Evolutionary conservation across 1,284 basidiomycete genomes (phyloP).

Genomic region (Rhodotorula sp.): DNA sequence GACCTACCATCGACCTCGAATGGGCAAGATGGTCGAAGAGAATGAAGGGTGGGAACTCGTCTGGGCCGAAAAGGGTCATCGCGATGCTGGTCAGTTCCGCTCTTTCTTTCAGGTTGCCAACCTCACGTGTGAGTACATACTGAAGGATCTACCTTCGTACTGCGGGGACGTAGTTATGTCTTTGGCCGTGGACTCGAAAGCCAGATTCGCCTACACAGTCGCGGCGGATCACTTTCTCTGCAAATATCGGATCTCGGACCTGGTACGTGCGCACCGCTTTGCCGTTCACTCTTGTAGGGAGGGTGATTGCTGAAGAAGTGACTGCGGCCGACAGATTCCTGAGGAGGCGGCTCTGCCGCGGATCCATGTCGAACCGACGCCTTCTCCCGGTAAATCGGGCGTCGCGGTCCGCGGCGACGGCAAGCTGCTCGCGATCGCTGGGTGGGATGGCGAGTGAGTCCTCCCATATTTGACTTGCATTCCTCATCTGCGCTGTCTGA

Average conservation of each 20-base stretch:
- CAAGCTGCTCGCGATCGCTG: constrained; percentile 39
- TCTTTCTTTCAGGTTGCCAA: background rate
- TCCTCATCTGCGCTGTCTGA: background rate
- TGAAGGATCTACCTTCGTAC: background rate
- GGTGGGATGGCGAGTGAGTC: constrained; percentile 44
- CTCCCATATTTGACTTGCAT: too few relatives aligned
- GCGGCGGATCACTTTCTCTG: constrained; percentile 40
- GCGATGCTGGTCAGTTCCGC: constrained; percentile 39
- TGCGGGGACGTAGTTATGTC: constrained; percentile 34
- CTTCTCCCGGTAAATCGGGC: constrained; percentile 29
- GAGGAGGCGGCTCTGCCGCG: constrained; percentile 2
- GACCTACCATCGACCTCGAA: background rate
- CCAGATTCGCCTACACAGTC: constrained; percentile 31
- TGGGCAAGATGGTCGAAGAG: constrained; percentile 18
- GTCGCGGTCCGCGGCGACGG: constrained; percentile 34
- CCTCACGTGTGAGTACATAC: background rate
- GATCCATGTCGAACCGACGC: constrained; percentile 6
- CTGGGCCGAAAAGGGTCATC: constrained; percentile 39
- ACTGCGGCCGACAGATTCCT: constrained; percentile 3
- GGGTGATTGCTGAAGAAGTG: background rate
- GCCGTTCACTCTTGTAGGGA: too few relatives aligned
- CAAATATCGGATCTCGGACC: constrained; percentile 33
- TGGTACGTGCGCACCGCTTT: background rate
- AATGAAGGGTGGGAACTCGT: constrained; percentile 39
- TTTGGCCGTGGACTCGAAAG: constrained; percentile 21